Conservation (phyloP, 2,329 filamentous ascomycete genomes). For the Curvularia eragrostidis region DNA sequence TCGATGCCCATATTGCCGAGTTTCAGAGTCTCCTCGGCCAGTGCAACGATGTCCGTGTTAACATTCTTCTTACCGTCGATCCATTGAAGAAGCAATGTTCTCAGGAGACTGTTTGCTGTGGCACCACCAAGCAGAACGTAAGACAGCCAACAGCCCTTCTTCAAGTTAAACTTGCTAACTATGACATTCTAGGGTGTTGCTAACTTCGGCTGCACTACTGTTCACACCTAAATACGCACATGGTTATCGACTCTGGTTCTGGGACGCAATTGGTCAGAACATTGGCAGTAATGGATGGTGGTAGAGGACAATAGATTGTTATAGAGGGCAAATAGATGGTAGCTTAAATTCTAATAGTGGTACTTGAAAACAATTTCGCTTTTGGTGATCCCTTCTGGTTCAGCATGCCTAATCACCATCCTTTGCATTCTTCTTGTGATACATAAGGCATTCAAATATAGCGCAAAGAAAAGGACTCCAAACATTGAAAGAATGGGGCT, state of each 20-base stretch:
- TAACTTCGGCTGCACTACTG: not conserved
- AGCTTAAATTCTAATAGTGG: no score
- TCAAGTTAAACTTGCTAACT: not conserved
- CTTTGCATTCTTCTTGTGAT: no score
- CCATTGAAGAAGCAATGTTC: not conserved
- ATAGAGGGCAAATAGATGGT: no score
- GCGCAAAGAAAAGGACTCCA: no score
- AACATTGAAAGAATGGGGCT: no score
- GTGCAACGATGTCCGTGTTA: not conserved
- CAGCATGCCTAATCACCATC: no score
- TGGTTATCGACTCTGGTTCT: not conserved
- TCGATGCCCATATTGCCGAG: not conserved
- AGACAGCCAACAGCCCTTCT: not conserved
- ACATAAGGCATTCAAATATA: no score
- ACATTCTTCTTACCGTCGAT: not conserved
- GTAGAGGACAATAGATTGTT: not conserved
- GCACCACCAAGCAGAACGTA: not conserved
- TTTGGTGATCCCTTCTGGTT: no score
- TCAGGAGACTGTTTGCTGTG: not conserved
- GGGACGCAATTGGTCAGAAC: no score
- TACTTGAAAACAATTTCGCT: no score
- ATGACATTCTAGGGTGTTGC: not conserved
- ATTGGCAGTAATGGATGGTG: no score
- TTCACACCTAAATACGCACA: not conserved
- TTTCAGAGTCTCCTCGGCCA: not conserved